Conservation (phyloP, 2,329 filamentous ascomycete genomes). For the Falciphora oryzae region DNA sequence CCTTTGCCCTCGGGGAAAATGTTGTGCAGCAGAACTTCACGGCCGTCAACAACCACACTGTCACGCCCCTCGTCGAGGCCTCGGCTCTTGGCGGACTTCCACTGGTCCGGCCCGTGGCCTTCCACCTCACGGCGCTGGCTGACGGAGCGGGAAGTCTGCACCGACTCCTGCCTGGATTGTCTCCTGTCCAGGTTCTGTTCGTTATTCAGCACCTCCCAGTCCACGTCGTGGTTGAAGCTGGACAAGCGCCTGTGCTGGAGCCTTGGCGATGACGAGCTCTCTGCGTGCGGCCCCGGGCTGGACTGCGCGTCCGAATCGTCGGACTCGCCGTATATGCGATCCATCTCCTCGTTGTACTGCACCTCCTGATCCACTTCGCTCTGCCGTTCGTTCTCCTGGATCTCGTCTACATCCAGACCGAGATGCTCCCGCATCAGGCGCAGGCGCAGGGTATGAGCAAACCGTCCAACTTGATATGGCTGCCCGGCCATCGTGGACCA, state of each 20-base stretch:
- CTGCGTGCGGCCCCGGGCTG: conserved; percentile 13
- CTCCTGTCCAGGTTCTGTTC: conserved; percentile 35
- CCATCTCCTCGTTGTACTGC: conserved; percentile 54
- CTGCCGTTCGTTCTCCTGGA: conserved; percentile 71
- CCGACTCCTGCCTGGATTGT: conserved; percentile 19
- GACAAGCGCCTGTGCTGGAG: conserved; percentile 36
- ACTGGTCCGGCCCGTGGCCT: conserved; percentile 71
- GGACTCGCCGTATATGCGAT: conserved; percentile 51
- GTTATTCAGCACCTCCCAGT: conserved; percentile 22
- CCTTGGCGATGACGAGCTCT: conserved; percentile 10
- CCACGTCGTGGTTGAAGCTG: conserved; percentile 73
- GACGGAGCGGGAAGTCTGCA: conserved; percentile 25
- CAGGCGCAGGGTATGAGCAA: conserved; percentile 87
- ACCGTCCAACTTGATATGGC: conserved; percentile 84
- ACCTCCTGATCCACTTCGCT: conserved; percentile 55
- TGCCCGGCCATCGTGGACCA: conserved; percentile 86
- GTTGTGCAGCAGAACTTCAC: conserved; percentile 65
- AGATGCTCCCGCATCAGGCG: conserved; percentile 95
- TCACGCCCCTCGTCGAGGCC: conserved; percentile 63
- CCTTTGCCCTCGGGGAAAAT: conserved; percentile 59
- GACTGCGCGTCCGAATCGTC: not conserved
- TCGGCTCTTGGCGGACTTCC: conserved; percentile 58
- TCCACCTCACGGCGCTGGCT: conserved; percentile 63
- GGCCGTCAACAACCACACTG: conserved; percentile 59
- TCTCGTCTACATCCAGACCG: conserved; percentile 88